phyloP scores from a whole-genome alignment of 768 basidiomycete genomes.

The Russula virescens region DNA sequence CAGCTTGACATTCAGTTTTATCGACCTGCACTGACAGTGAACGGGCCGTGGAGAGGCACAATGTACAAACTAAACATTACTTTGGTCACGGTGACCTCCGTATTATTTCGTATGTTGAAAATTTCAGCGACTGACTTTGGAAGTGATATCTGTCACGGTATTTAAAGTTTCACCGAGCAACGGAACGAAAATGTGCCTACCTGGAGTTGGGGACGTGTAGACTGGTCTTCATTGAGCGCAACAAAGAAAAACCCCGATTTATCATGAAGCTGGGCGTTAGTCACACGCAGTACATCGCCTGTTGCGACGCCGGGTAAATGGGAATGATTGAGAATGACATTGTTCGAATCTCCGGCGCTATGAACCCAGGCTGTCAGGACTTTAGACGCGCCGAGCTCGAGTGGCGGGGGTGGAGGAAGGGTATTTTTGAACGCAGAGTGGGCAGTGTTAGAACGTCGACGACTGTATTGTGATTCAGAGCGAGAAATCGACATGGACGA shows the following conservation, averaged over 20 bases:
- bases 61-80: conserved; percentile 33
- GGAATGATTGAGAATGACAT: conserved; percentile 63
- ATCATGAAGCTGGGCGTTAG: conserved; percentile 37
- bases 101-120: conserved; percentile 65
- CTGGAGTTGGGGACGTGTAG: conserved; percentile 60
- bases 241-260: conserved; percentile 53
- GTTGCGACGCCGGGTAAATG: conserved; percentile 75
- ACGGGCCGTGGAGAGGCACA: neutral
- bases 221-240: conserved; percentile 59
- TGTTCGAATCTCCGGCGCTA: conserved; percentile 52
- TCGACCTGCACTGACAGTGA: conserved; percentile 51
- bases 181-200: conserved; percentile 29
- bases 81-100: conserved; percentile 68
- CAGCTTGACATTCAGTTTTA: conserved; percentile 52
- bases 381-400: conserved; percentile 59
- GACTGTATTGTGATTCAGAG: conserved; percentile 57
- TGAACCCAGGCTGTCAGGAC: conserved; percentile 70
- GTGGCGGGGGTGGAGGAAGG: conserved; percentile 35
- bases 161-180: conserved; percentile 1
- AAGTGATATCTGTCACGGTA: conserved; percentile 56
- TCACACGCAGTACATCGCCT: conserved; percentile 65
- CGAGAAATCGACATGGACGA: conserved; percentile 50
- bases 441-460: conserved; percentile 69
- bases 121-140: conserved; percentile 66
- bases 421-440: conserved; percentile 54